A percentile compares a stretch with the other conserved stretches of the same genome.
These are phyloP conservation scores for Penicillium canescens DNA, from an alignment of 495 filamentous ascomycete species.

Conservation along the genomic window DNA sequence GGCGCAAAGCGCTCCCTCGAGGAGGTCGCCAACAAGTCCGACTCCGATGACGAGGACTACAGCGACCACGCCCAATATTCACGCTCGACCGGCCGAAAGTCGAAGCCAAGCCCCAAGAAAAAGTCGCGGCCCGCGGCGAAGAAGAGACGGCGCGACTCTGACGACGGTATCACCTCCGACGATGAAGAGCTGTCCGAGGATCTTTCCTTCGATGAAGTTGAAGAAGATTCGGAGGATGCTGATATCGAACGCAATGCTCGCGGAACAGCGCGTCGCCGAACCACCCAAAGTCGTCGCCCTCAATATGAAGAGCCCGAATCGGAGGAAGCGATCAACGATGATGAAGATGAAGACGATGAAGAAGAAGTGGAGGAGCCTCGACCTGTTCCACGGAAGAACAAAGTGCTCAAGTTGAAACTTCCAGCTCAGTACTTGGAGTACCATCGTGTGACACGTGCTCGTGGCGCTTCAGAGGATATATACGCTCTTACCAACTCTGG, in stretches of 20 bases:
- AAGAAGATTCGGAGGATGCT: conserved; percentile 62
- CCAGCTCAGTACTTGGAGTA: conserved; percentile 22
- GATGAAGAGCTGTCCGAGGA: conserved; percentile 42
- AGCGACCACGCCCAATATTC: conserved; percentile 40
- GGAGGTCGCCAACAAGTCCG: conserved; percentile 77
- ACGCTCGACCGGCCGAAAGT: conserved; percentile 35
- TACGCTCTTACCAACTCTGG: conserved; percentile 75
- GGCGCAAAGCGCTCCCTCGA: conserved; percentile 68
- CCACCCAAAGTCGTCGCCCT: conserved; percentile 47
- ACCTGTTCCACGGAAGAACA: conserved; percentile 34
- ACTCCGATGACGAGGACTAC: conserved; percentile 82
- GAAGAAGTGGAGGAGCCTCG: conserved; percentile 10
- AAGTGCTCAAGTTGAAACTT: conserved; percentile 47
- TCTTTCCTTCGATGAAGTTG: conserved; percentile 57
- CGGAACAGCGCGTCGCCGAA: conserved; percentile 68
- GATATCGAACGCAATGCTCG: conserved; percentile 65
- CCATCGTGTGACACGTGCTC: conserved; percentile 60
- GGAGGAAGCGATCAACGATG: conserved; percentile 26
- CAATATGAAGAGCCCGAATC: conserved; percentile 38
- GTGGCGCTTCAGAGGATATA: conserved; percentile 59
- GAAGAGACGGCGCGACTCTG: conserved; percentile 55
- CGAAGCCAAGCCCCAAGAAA: conserved; percentile 39
- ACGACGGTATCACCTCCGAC: conserved; percentile 65
- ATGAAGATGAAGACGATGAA: conserved; percentile 41
- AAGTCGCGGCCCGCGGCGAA: conserved; percentile 49